Conservation (phyloP, 139 green algal genomes). For the Volvox reticuliferus region DNA sequence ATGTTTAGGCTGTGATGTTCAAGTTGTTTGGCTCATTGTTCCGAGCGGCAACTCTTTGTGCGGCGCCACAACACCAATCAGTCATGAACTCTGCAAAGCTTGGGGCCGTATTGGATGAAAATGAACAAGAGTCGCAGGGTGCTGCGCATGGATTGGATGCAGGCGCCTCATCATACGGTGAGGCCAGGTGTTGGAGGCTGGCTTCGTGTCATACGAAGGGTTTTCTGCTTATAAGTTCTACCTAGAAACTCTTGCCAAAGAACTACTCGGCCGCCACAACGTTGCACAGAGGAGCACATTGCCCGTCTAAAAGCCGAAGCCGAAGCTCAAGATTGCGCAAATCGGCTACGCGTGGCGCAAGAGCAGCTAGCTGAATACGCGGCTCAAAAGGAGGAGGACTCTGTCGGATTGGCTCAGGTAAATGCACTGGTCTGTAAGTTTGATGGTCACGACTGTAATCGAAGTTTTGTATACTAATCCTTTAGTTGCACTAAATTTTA, state of each 20-base stretch:
- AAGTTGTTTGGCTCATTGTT: background rate
- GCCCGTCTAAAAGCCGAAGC: slow-evolving; percentile 79
- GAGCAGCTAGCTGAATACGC: slow-evolving; percentile 88
- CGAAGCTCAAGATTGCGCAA: slow-evolving; percentile 68
- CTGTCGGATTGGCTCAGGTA: background rate
- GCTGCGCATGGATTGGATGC: background rate
- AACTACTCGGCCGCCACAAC: background rate
- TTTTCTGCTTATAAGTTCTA: background rate
- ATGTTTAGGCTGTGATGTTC: background rate
- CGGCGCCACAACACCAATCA: slow-evolving; percentile 1
- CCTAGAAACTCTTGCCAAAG: background rate
- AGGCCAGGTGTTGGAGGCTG: too few relatives aligned
- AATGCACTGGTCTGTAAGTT: too few relatives aligned
- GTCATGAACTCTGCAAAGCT: slow-evolving; percentile 11
- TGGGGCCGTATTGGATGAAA: slow-evolving; percentile 27
- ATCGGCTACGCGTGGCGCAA: slow-evolving; percentile 79
- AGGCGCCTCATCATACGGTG: background rate
- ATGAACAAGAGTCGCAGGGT: background rate
- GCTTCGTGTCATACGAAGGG: too few relatives aligned
- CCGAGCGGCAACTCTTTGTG: slow-evolving; percentile 5
- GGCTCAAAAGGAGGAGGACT: slow-evolving; percentile 61
- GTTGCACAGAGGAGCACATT: slow-evolving; percentile 79
- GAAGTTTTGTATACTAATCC: too few relatives aligned
- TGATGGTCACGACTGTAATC: too few relatives aligned
- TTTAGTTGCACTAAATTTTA: too few relatives aligned